Evolutionary conservation across 2,329 filamentous ascomycete genomes (phyloP), one percentile per base, ranked within the genome.

Genomic region (Sporothrix inflata): DNA sequence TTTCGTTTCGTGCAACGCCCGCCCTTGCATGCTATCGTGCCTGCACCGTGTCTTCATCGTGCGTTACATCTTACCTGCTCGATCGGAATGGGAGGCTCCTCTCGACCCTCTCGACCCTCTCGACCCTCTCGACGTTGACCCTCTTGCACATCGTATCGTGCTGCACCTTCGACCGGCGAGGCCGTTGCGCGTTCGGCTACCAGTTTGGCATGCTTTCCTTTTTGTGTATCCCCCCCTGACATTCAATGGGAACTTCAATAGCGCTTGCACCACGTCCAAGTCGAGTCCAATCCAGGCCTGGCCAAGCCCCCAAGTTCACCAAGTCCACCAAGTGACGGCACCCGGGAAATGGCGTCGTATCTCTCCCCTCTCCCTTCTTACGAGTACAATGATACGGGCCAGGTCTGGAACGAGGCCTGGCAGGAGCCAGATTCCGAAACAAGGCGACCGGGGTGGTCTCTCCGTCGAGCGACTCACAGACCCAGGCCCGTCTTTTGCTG

Each of bases 361-460:
- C 12, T 21, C 9, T 63, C 30, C 12, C 1, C 12, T 45, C 4
- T 63, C 11, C 42, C 21, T 27, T 42, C 60, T 19, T 27, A 30
- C 27, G 27, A n/a, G n/a, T n/a, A 34, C 30, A 6, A 3, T 6
- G 30, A 34, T 34, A 34, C 30, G 30, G 30, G 12, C 14, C 53
- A 30, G 27, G 27, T 4, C 53, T 42, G 65, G 65, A 38, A 71
- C n/a, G n/a, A n/a, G n/a, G n/a, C n/a, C n/a, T n/a, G n/a, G 16
- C 19, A 71, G 42, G 42, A 71, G 45, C 57, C 16, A 42, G 45
- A 42, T 65, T 71, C 30, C 69, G 69, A 71, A 71, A 65, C 69
- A 71, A 47, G 30, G 47, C 42, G 63, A 51, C 68, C 38, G 38
- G 68, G 63, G 63, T 51, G 19, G 27, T 4, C 40, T 66, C 24